Base-by-base conservation (phyloP, 768 basidiomycete species). In the Lactarius hengduanensis region DNA sequence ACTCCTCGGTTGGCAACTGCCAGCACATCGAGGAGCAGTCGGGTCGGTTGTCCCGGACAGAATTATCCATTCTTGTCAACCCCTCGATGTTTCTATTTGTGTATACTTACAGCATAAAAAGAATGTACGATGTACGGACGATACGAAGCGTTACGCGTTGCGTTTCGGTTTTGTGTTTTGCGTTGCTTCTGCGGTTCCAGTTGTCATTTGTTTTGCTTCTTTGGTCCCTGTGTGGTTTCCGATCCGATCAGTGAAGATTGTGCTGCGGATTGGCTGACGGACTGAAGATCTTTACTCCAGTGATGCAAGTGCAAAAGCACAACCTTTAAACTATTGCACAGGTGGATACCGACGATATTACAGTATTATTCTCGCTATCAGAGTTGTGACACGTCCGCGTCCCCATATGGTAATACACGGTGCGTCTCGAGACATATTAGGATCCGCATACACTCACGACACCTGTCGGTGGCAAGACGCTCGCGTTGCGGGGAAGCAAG, bases 21-120 rank as follows among this genome's bases (percentile, higher is more conserved):
- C 66, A 67, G 32, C 62, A 22, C 43, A 28, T 62, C 50, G 81
- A 78, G 79, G 81, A 79, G 80, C 76, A 73, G 87, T 86, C 80
- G 91, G 90, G 91, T 89, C 88, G 90, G 91, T 87, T 81, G 89
- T 86, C 77, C 79, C 76, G 64, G 73, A 81, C 78, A 82, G 16
- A 36, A 58, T 60, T 13, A 18, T 34, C 54, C 34, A 16, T 40
- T 58, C 57, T 18, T 16, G 30, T 57, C n/a, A n/a, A 34, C 10
- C 56, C 7, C 26, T 53, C 50, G 26, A 53, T 26, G 50, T 26
- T 53, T 26, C 22, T 22, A 50, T 26, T 13, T 28, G 50, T 53
- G 15, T 26, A 26, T 53, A 34, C 34, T 34, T 34, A 53, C 50
- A 15, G 26, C 50, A 13, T 53, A 15, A 15, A 53, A 13, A 15